These are phyloP conservation scores for Triglochin maritima DNA, from an alignment of 106 monocot species.

Conservation along the genomic window DNA sequence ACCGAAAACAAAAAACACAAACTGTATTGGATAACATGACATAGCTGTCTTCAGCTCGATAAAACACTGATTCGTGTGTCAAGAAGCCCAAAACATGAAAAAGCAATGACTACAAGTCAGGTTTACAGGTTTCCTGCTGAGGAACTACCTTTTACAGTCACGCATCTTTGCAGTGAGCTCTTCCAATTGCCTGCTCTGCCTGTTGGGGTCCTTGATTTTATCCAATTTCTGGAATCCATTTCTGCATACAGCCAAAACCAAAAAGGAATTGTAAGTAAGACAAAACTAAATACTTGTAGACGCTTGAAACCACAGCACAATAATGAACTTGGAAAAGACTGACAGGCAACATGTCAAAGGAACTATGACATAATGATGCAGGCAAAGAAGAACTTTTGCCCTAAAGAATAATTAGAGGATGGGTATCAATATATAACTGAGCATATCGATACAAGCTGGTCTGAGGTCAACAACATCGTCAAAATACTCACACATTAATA, in stretches of 20 bases:
- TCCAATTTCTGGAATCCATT: constrained; percentile 81
- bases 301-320: neutral
- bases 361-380: neutral
- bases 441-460: too few relatives aligned
- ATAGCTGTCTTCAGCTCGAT: neutral
- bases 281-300: neutral
- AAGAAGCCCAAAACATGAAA: too few relatives aligned
- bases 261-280: neutral
- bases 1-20: neutral
- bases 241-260: constrained; percentile 16
- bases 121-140: too few relatives aligned
- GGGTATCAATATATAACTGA: too few relatives aligned
- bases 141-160: constrained; percentile 70
- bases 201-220: constrained; percentile 51
- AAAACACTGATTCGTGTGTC: too few relatives aligned
- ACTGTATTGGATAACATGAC: neutral
- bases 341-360: neutral
- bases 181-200: constrained; percentile 53
- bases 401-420: too few relatives aligned
- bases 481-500: too few relatives aligned
- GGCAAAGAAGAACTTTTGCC: neutral
- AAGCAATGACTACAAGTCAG: too few relatives aligned
- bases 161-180: constrained; percentile 84
- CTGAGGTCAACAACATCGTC: too few relatives aligned
- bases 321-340: neutral